phyloP scores from a whole-genome alignment of 768 basidiomycete genomes.

The Postia placenta region DNA sequence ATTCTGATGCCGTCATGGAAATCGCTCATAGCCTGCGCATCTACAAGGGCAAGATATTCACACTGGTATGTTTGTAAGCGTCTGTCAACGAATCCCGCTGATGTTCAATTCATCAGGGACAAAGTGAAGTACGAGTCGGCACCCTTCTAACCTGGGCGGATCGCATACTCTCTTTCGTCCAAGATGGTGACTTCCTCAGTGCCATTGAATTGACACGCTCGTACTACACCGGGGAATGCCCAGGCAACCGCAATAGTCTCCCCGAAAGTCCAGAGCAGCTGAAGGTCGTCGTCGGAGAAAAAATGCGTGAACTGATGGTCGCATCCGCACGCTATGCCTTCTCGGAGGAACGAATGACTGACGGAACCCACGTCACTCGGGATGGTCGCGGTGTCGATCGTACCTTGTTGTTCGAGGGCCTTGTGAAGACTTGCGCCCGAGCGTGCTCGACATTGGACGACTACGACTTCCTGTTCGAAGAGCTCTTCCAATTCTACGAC shows the following conservation, averaged over 20 bases:
- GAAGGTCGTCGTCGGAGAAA: slow-evolving; percentile 60
- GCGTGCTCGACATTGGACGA: slow-evolving; percentile 79
- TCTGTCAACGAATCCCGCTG: background rate
- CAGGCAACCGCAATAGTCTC: slow-evolving; percentile 84
- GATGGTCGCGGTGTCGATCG: slow-evolving; percentile 91
- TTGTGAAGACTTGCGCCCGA: slow-evolving; percentile 70
- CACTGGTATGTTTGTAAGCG: slow-evolving; percentile 54
- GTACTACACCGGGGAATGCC: slow-evolving; percentile 75
- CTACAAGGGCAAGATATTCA: slow-evolving; percentile 89
- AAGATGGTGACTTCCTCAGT: slow-evolving; percentile 80
- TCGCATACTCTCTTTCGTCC: slow-evolving; percentile 75
- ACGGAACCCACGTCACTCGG: slow-evolving; percentile 74
- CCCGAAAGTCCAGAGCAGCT: slow-evolving; percentile 60
- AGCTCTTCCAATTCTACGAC: slow-evolving; percentile 87
- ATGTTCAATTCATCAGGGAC: slow-evolving; percentile 41
- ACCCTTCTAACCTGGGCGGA: slow-evolving; percentile 95
- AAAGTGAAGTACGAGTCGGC: slow-evolving; percentile 67
- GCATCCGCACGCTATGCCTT: slow-evolving; percentile 89
- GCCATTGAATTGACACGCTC: slow-evolving; percentile 83
- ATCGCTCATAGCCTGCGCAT: slow-evolving; percentile 67
- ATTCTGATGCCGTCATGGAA: slow-evolving; percentile 43
- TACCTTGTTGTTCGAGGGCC: slow-evolving; percentile 81
- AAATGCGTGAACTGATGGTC: slow-evolving; percentile 75
- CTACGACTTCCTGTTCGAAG: slow-evolving; percentile 87
- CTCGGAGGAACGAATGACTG: slow-evolving; percentile 91